phyloP scores from a whole-genome alignment of 768 basidiomycete genomes.

The Lactarius sp. region DNA sequence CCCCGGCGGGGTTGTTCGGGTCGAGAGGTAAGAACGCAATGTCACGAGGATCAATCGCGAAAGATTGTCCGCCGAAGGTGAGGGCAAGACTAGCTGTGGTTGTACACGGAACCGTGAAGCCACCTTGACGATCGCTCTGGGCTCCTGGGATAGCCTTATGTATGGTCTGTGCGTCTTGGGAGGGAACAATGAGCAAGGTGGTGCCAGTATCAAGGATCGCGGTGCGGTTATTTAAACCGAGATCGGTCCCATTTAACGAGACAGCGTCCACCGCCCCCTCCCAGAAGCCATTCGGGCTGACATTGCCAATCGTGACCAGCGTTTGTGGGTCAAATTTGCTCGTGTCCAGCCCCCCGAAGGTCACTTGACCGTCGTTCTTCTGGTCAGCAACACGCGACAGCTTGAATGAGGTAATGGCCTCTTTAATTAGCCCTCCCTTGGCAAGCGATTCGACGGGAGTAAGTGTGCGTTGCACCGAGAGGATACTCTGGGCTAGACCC shows the following conservation, averaged over 20 bases:
- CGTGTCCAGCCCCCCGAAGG: conserved; percentile 70
- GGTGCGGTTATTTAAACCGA: conserved; percentile 54
- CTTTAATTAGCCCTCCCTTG: conserved; percentile 47
- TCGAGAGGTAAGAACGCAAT: conserved; percentile 53
- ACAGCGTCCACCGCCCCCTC: conserved; percentile 59
- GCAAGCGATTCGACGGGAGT: conserved; percentile 75
- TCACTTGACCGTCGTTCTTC: conserved; percentile 72
- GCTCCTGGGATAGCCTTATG: conserved; percentile 56
- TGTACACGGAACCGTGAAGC: conserved; percentile 63
- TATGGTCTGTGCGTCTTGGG: conserved; percentile 48
- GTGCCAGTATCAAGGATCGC: conserved; percentile 58
- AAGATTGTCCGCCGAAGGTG: conserved; percentile 51
- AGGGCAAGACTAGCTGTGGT: conserved; percentile 49
- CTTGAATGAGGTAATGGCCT: conserved; percentile 74
- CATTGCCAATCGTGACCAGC: conserved; percentile 55
- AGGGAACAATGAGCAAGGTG: conserved; percentile 41
- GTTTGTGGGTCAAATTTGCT: conserved; percentile 60
- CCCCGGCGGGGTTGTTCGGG: conserved; percentile 48
- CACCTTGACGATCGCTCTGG: conserved; percentile 41
- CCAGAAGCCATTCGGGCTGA: conserved; percentile 74
- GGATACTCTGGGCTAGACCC: conserved; percentile 64
- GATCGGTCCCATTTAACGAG: conserved; percentile 51
- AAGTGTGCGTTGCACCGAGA: conserved; percentile 58
- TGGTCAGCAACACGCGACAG: conserved; percentile 68
- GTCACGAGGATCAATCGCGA: conserved; percentile 63